These are phyloP conservation scores for Xylaria sp. DNA, from an alignment of 2,329 filamentous ascomycete genomes.

Conservation along the genomic window DNA sequence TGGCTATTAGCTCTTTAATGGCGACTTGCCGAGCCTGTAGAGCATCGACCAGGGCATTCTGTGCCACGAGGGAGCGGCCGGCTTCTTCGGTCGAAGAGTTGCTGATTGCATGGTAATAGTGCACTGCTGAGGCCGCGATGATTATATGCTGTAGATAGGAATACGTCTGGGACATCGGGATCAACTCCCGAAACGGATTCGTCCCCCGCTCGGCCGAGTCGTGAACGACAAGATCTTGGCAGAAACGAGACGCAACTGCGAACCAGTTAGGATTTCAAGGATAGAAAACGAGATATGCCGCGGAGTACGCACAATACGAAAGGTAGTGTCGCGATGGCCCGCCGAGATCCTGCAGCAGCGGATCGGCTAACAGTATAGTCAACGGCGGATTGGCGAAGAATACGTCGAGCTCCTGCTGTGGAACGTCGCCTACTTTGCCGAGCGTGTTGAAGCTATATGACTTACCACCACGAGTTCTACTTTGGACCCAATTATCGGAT, in stretches of 20 bases:
- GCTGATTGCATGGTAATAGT: slow-evolving; percentile 53
- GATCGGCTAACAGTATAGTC: slow-evolving; percentile 53
- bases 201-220: slow-evolving; percentile 47
- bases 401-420: slow-evolving; percentile 19
- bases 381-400: slow-evolving; percentile 55
- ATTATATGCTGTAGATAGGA: slow-evolving; percentile 55
- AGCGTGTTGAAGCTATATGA: neutral
- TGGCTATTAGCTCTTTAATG: slow-evolving; percentile 49
- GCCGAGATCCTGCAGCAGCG: slow-evolving; percentile 60
- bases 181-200: slow-evolving; percentile 56
- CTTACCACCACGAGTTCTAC: slow-evolving; percentile 1
- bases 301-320: slow-evolving; percentile 53
- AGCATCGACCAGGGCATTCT: slow-evolving; percentile 52
- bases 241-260: slow-evolving; percentile 46
- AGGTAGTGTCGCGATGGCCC: slow-evolving; percentile 53
- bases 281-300: neutral
- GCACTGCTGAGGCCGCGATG: slow-evolving; percentile 55
- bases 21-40: slow-evolving; percentile 54
- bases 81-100: slow-evolving; percentile 38
- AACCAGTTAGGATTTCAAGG: neutral
- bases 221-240: slow-evolving; percentile 59
- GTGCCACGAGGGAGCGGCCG: slow-evolving; percentile 19
- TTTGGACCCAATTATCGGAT: slow-evolving; percentile 26
- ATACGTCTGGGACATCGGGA: slow-evolving; percentile 53
- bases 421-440: neutral